Conservation (phyloP, 352 stramenopile species). For the Pythium insidiosum region DNA sequence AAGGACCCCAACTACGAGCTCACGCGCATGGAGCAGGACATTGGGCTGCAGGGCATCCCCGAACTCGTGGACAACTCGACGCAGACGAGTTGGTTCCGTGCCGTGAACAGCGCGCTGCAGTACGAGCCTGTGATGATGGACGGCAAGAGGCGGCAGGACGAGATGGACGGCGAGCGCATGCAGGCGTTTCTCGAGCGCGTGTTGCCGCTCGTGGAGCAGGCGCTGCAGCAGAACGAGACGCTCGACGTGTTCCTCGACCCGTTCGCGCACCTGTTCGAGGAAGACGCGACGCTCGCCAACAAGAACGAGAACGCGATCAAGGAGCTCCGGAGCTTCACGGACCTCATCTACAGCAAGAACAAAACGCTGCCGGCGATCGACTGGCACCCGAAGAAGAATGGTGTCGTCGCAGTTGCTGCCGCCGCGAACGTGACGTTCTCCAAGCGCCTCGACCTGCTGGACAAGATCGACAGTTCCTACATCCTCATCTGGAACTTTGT, state of each 20-base stretch:
- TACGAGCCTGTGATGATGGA: conserved; percentile 69
- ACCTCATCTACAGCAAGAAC: conserved; percentile 92
- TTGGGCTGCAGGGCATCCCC: conserved; percentile 64
- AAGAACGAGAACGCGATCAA: conserved; percentile 89
- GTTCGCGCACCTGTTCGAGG: conserved; percentile 62
- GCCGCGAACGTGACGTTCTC: conserved; percentile 84
- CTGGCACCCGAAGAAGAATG: conserved; percentile 87
- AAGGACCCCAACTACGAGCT: conserved; percentile 82
- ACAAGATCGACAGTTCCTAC: conserved; percentile 81
- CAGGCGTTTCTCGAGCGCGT: conserved; percentile 58
- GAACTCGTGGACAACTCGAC: conserved; percentile 60
- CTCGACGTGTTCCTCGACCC: conserved; percentile 80
- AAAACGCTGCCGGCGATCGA: conserved; percentile 85
- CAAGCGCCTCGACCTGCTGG: conserved; percentile 66
- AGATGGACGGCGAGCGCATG: conserved; percentile 67
- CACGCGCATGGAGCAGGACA: conserved; percentile 64
- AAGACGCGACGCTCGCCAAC: conserved; percentile 47
- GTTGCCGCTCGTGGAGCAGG: conserved; percentile 62
- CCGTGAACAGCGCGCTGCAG: conserved; percentile 73
- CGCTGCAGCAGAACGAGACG: conserved; percentile 81
- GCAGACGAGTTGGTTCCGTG: conserved; percentile 81
- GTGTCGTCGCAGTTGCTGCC: conserved; percentile 82
- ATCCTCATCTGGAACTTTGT: conserved; percentile 93
- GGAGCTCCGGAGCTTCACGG: conserved; percentile 89
- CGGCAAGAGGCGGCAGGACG: conserved; percentile 18